Base-by-base conservation (phyloP, 139 green algal genomes). In the Chlamydomonas schloesseri region DNA sequence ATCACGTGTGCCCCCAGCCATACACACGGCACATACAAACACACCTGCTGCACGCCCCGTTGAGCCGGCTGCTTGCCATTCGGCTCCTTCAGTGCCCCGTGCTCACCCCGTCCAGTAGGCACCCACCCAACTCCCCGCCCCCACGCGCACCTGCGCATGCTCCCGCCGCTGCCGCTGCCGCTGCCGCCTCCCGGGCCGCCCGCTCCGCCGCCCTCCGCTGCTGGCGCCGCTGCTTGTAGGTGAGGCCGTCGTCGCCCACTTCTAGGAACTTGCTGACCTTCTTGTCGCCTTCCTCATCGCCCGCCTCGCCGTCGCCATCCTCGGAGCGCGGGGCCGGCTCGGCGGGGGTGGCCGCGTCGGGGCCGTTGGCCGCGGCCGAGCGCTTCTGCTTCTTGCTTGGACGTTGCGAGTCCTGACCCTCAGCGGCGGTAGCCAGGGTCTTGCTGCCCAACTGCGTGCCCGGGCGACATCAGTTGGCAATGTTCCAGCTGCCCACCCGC, bases 171-270 rank as follows among this genome's bases (percentile, higher is more conserved):
- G 57, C 75, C 37, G 64, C 67, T n/a, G 81, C 87, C 42, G 28
- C 83, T 64, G 72, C 80, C 37, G n/a, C 20, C 14, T 24, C 73
- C 36, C 69, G 79, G 55, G 64, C 83, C n/a, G 70, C 74, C 60
- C 78, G 65, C 60, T 87, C 81, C n/a, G 55, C 81, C 11, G 81
- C 81, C 23, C 79, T n/a, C 13, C 67, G 65, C 47, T 42, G 11
- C 68, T 85, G 79, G 50, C 79, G 60, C 47, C 79, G 67, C 67
- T 85, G 79, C 68, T 85, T 85, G 79, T 85, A 85, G 2, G 79
- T 85, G 47, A 85, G 11, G 3, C 79, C 79, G 47, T 85, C 67
- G 24, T 85, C 79, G 10, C 33, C 79, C 15, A 85, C 31, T 0
- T 29, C 47, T 1, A 11, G 8, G 21, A 42, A 65, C 34, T 84